A percentile compares a stretch with the other conserved stretches of the same genome.
Evolutionary conservation across 1,139 yeast species (phyloP).

Genomic region (Yamadazyma pseudoaaseri): DNA sequence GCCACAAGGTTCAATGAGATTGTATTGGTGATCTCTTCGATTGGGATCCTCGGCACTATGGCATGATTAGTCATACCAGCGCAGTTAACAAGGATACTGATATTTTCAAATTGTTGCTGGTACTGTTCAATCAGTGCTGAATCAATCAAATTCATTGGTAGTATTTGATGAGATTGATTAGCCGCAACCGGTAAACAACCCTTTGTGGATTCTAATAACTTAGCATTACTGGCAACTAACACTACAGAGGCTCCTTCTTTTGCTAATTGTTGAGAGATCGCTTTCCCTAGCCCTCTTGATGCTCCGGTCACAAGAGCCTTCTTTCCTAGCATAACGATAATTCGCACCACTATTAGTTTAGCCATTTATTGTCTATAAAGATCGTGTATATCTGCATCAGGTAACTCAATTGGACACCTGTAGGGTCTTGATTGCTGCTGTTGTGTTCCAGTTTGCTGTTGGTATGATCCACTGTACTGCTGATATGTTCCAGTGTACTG

Average conservation of each 20-base stretch:
- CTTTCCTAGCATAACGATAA: slow-evolving; percentile 13
- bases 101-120: slow-evolving; percentile 14
- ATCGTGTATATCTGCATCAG: no score
- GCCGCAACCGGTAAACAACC: slow-evolving; percentile 37
- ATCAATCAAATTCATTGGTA: slow-evolving; percentile 49
- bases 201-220: slow-evolving; percentile 32
- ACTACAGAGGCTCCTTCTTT: slow-evolving; percentile 60
- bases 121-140: slow-evolving; percentile 4
- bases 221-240: slow-evolving; percentile 55
- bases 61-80: slow-evolving; percentile 77
- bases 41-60: slow-evolving; percentile 47
- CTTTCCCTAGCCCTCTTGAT: slow-evolving; percentile 78
- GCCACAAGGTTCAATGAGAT: slow-evolving; percentile 63
- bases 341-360: no score
- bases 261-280: slow-evolving; percentile 60
- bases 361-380: no score
- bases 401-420: no score
- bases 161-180: slow-evolving; percentile 39
- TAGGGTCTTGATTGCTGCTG: no score
- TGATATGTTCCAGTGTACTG: no score
- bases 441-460: no score
- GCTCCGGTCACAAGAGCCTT: slow-evolving; percentile 81
- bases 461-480: no score
- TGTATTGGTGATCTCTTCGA: slow-evolving; percentile 44
- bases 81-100: slow-evolving; percentile 61